Evolutionary conservation across 352 stramenopile genomes (phyloP), one percentile per base, ranked within the genome.

Genomic region (Globisporangium apiculatum): DNA sequence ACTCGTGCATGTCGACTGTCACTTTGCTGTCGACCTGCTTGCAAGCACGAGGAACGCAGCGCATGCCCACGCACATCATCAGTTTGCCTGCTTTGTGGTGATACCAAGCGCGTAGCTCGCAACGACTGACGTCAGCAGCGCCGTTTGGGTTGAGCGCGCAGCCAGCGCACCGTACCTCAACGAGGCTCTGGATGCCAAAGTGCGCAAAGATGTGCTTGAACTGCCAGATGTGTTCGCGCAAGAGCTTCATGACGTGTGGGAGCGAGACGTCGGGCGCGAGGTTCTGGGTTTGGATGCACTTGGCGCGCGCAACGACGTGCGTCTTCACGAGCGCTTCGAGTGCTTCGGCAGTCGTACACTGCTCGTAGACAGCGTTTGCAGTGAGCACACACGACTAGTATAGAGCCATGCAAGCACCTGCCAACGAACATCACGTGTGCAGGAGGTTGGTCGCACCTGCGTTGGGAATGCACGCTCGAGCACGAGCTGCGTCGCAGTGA

Each of bases 171-270:
- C 9, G 40, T 35, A 87, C 76, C 58, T 87, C 68, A 1, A 69
- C 65, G 10, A 91, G 59, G 24, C 75, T 88, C 48, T 89, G 81
- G 41, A 72, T 71, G 15, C 62, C 72, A 49, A 91, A 89, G 35
- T 91, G 81, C 11, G 71, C 84, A 59, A 91, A 91, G 45, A 88
- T 80, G 38, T 91, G 81, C 53, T 88, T 87, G 56, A 91, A 55
- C 10, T 75, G 74, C 81, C 81, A 91, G 14, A 89, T 71, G 18
- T 86, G 64, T 31, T 89, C 74, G 10, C 64, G 77, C 24, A 91
- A 55, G 15, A 91, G 70, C 56, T 87, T 84, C 61, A 88, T 69
- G 12, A 91, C 81, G 57, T 89, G 79, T 5, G 55, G 55, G 53
- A 87, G 79, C 4, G 79, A 87, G 12, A 89, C 66, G 50, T 91